Evolutionary conservation across 257 asterid species (phyloP), one percentile per base, ranked within the genome.

Genomic region (Salvia miltiorrhiza): DNA sequence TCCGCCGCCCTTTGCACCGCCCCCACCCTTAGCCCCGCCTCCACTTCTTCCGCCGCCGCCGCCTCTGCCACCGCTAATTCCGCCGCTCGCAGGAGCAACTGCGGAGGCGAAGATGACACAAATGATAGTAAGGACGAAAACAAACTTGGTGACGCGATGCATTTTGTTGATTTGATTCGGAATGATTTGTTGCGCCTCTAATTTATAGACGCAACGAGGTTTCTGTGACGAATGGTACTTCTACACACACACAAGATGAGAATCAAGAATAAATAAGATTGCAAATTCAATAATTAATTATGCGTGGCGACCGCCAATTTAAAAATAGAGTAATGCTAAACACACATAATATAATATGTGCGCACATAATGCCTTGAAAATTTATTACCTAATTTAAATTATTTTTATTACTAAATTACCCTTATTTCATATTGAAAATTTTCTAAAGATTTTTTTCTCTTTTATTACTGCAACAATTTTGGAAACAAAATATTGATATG

Each of bases 31-130:
- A n/a, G 33, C 5, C 33, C 33, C 33, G 33, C 33, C 33, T 30
- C 33, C 33, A n/a, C n/a, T n/a, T 30, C 53, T 45, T 3, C 45
- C 70, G 2, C 72, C 52, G 3, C 58, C 70, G 71, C 19, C n/a
- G 33, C 33, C n/a, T n/a, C n/a, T n/a, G n/a, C n/a, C n/a, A 30
- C 33, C 33, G 1, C 3, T 30, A 0, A 76, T 72, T 0, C 81
- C 60, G 0, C 82, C 74, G 5, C 63, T 16, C 0, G 76, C 48
- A 20, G 74, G 44, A 44, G 80, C 80, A 9, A 71, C 69, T 0
- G 56, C 78, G 16, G 82, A 72, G 28, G 82, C 64, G 71, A 85
- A 67, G 61, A 83, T 73, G 71, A 85, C 76, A 67, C 82, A 81
- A 10, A 79, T 55, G 30, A 79, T 33, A 47, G 84, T 11, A 14